Evolutionary conservation across 2,329 filamentous ascomycete species (phyloP).

Genomic region (Apiospora saccharicola): DNA sequence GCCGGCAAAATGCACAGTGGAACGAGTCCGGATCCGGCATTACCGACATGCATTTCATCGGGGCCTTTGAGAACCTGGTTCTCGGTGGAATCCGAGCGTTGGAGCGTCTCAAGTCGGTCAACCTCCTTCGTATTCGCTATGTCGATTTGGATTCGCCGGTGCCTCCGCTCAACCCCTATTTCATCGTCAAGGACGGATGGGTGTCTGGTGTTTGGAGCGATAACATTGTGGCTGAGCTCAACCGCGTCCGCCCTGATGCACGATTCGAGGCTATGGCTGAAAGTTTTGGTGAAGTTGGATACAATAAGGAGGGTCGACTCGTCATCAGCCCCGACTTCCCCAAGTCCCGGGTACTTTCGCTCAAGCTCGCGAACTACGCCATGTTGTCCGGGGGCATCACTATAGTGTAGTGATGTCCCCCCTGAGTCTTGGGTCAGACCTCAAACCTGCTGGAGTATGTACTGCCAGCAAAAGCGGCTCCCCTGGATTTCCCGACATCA

Average conservation of each 20-base stretch:
- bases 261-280: conserved; percentile 70
- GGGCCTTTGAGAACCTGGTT: conserved; percentile 74
- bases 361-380: conserved; percentile 66
- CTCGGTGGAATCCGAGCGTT: conserved; percentile 68
- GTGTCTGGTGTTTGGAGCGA: conserved; percentile 79
- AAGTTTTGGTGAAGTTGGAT: conserved; percentile 66
- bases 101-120: conserved; percentile 63
- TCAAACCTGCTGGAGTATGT: neutral
- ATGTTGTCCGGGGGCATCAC: conserved; percentile 53
- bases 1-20: conserved; percentile 61
- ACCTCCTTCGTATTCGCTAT: conserved; percentile 75
- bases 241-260: conserved; percentile 63
- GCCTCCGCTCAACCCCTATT: conserved; percentile 76
- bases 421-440: neutral
- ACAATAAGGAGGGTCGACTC: conserved; percentile 66
- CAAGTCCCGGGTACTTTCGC: conserved; percentile 58
- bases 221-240: conserved; percentile 67
- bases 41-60: conserved; percentile 75
- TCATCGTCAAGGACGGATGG: conserved; percentile 65
- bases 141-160: conserved; percentile 77
- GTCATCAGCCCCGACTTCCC: conserved; percentile 64
- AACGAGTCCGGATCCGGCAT: conserved; percentile 74
- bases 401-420: conserved; percentile 36
- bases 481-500: conserved; percentile 10
- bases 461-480: neutral